A percentile compares a stretch with the other conserved stretches of the same genome.
Evolutionary conservation across 495 filamentous ascomycete species (phyloP).

Genomic region (Penicillium coffeae): DNA sequence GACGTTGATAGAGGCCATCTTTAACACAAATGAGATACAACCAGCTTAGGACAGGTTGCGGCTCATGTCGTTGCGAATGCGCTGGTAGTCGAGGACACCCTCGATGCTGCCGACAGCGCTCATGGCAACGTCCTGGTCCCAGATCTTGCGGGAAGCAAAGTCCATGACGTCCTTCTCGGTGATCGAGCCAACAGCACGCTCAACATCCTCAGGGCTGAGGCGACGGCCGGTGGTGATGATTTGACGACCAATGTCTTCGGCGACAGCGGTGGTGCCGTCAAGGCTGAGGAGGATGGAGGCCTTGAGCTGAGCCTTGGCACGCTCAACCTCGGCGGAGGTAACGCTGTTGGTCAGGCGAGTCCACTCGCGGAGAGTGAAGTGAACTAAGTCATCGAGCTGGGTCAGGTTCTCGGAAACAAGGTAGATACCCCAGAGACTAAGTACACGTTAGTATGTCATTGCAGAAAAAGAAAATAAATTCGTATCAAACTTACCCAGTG

Average conservation of each 20-base stretch:
- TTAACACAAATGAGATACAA: slow-evolving; percentile 19
- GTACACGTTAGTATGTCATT: slow-evolving; percentile 15
- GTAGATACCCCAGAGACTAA: slow-evolving; percentile 98
- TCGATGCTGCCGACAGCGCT: slow-evolving; percentile 90
- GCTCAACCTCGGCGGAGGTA: slow-evolving; percentile 86
- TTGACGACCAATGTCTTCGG: slow-evolving; percentile 97
- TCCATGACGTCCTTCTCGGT: slow-evolving; percentile 96
- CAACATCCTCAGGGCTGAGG: slow-evolving; percentile 88
- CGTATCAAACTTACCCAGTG: slow-evolving; percentile 68
- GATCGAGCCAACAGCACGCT: slow-evolving; percentile 79
- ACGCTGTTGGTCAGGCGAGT: slow-evolving; percentile 84
- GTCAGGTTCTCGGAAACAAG: slow-evolving; percentile 86
- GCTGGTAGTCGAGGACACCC: slow-evolving; percentile 83
- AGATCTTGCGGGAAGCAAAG: slow-evolving; percentile 85
- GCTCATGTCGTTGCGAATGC: slow-evolving; percentile 85
- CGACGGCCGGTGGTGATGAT: slow-evolving; percentile 95
- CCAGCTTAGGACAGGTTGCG: slow-evolving; percentile 58
- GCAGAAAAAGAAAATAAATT: too few relatives aligned
- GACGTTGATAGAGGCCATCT: slow-evolving; percentile 13
- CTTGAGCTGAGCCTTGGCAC: slow-evolving; percentile 98
- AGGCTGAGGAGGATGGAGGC: slow-evolving; percentile 94
- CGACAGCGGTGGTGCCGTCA: slow-evolving; percentile 93
- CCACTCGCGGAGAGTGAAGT: slow-evolving; percentile 99
- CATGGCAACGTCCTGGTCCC: slow-evolving; percentile 95
- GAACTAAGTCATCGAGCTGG: slow-evolving; percentile 86